phyloP scores from a whole-genome alignment of 495 filamentous ascomycete species.

The Daldinia decipiens region DNA sequence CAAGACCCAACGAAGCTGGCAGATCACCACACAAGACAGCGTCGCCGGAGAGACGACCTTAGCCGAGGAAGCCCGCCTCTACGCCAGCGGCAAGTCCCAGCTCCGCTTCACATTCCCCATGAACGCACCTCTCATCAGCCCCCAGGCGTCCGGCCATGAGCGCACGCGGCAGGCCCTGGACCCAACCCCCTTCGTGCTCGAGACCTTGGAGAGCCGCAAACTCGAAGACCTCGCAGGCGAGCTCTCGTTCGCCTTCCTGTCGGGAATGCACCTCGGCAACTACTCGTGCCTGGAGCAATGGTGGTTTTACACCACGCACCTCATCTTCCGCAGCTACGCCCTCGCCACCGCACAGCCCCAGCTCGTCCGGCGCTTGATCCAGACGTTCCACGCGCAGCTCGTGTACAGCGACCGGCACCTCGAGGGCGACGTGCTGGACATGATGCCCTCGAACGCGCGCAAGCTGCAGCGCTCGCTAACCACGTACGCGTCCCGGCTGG shows the following conservation, averaged over 20 bases:
- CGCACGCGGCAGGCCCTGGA: slow-evolving; percentile 49
- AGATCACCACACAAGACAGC: slow-evolving; percentile 59
- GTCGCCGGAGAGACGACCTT: slow-evolving; percentile 43
- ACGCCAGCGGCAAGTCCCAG: slow-evolving; percentile 45
- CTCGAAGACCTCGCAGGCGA: slow-evolving; percentile 78
- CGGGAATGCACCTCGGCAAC: slow-evolving; percentile 83
- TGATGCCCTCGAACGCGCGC: slow-evolving; percentile 50
- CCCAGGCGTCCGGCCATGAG: slow-evolving; percentile 74
- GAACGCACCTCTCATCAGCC: slow-evolving; percentile 70
- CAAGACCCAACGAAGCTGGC: slow-evolving; percentile 57
- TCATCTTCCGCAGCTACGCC: slow-evolving; percentile 74
- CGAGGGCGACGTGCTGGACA: slow-evolving; percentile 64
- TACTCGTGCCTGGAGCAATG: slow-evolving; percentile 89
- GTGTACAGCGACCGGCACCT: slow-evolving; percentile 72
- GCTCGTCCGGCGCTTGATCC: slow-evolving; percentile 70
- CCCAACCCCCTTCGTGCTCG: slow-evolving; percentile 48
- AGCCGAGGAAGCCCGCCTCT: slow-evolving; percentile 56
- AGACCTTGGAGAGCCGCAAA: slow-evolving; percentile 28
- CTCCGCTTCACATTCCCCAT: slow-evolving; percentile 66
- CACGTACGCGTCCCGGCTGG: slow-evolving; percentile 56
- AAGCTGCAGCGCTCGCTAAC: slow-evolving; percentile 53
- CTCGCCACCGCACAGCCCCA: slow-evolving; percentile 65
- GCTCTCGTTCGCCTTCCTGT: slow-evolving; percentile 85
- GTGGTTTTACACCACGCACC: slow-evolving; percentile 73
- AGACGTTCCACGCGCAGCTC: slow-evolving; percentile 75